Base-by-base conservation (phyloP, 495 filamentous ascomycete species). In the Lophiotrema nucula region DNA sequence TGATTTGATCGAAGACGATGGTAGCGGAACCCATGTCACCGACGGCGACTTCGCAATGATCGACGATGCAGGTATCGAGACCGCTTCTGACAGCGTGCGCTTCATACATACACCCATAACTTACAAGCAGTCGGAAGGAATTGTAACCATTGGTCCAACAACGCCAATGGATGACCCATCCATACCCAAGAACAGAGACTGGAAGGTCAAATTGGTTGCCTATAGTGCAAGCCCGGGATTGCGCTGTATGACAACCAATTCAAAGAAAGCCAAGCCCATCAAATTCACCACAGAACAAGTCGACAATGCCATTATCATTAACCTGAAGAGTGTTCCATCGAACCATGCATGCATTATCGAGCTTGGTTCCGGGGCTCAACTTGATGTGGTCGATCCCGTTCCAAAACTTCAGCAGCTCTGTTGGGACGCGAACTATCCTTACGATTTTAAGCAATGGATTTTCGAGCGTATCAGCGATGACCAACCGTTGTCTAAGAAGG, bases 1-100 rank as follows among this genome's bases (percentile, higher is more conserved):
- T 39, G 70, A 74, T 15, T 53, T 81, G 15, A 60, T 75, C 5
- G 74, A 76, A 51, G 72, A 74, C 16, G 66, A 65, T 15, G 64
- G 61, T 27, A 53, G 42, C 4, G 56, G 63, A 13, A 60, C 60
- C 15, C 51, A 51, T n/a, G 64, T 60, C 22, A 50, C 56, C 18
- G 59, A 59, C 16, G 64, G 59, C 22, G 64, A 56, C 18, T 67
- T 67, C 56, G 49, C 31, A 15, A 60, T 63, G 25, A 49, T 60
- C 15, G 60, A 61, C 35, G 60, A 43, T 15, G 65, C 54, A 16
- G 65, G 51, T 24, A 22, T 50, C 18, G 56, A 61, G 31, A 35
- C 53, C 19, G 48, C 27, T 27, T 31, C 38, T 13, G 47, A 54
- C 23, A 47, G 56, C 11, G 63, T 62, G 5, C 39, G 38, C 18